phyloP scores from a whole-genome alignment of 2,329 filamentous ascomycete genomes.

The Pyrenophora teres region DNA sequence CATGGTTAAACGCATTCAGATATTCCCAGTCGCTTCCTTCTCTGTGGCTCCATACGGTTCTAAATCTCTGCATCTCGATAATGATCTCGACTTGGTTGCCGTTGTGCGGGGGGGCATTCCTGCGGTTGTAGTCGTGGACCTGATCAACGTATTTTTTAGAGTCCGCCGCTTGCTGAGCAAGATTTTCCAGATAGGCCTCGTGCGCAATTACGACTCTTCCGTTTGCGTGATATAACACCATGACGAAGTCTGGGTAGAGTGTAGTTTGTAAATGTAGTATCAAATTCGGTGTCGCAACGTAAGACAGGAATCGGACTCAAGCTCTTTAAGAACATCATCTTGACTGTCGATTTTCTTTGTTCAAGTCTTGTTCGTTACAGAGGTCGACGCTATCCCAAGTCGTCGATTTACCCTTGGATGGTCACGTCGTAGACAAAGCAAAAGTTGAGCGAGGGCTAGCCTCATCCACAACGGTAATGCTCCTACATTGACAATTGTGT shows the following conservation, averaged over 20 bases:
- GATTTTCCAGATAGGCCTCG: constrained; percentile 15
- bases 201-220: constrained; percentile 16
- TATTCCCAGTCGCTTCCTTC: background rate
- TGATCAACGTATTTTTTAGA: constrained; percentile 5
- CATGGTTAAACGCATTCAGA: background rate
- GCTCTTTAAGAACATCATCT: background rate
- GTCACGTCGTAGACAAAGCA: background rate
- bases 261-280: background rate
- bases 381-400: background rate
- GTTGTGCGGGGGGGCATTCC: background rate
- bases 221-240: constrained; percentile 19
- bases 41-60: background rate
- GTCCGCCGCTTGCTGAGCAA: constrained; percentile 1
- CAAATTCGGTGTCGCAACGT: background rate
- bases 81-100: constrained; percentile 4
- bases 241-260: background rate
- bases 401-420: constrained; percentile 1
- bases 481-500: no score
- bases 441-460: background rate
- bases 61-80: constrained; percentile 6
- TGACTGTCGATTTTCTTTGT: background rate
- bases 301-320: background rate
- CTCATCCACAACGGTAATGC: no score
- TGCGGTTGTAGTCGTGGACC: constrained; percentile 3
- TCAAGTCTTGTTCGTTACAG: background rate